Conservation (phyloP, 768 basidiomycete species). For the Mycena latifolia region DNA sequence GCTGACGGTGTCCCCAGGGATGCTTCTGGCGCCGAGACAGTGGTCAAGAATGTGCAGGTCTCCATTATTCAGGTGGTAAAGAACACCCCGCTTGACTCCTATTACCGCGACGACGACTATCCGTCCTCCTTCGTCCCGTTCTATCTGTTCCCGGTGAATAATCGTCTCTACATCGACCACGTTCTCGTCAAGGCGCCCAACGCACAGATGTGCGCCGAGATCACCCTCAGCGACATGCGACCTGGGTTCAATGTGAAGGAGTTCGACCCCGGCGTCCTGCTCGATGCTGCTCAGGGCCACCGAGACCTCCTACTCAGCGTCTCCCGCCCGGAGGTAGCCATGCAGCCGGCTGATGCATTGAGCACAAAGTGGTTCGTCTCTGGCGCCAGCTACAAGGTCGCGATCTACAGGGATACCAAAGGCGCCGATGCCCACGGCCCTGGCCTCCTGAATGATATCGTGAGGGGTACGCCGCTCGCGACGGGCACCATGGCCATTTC, state of each 20-base stretch:
- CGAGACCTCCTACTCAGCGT: conserved; percentile 31
- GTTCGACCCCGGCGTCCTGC: conserved; percentile 35
- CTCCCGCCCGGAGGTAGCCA: conserved; percentile 33
- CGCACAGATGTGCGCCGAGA: conserved; percentile 26
- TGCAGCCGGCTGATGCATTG: conserved; percentile 37
- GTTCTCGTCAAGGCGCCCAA: conserved; percentile 42
- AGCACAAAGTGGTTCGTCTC: conserved; percentile 34
- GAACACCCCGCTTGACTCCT: conserved; percentile 44
- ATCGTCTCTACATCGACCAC: conserved; percentile 50
- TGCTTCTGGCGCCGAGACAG: conserved; percentile 24
- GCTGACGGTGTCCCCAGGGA: conserved; percentile 17
- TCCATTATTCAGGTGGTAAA: conserved; percentile 45
- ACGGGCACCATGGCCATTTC: conserved; percentile 24
- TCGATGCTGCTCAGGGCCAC: conserved; percentile 38
- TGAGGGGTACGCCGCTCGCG: conserved; percentile 19
- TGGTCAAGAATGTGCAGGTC: conserved; percentile 23
- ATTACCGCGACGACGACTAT: conserved; percentile 42
- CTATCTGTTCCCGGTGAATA: conserved; percentile 48
- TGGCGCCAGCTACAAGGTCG: conserved; percentile 32
- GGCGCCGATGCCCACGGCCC: conserved; percentile 35
- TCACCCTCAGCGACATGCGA: conserved; percentile 19
- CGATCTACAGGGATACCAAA: conserved; percentile 36
- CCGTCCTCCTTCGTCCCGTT: conserved; percentile 51
- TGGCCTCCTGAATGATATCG: conserved; percentile 29
- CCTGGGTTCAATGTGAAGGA: conserved; percentile 4